Conservation (phyloP, 768 basidiomycete genomes). For the Boletus huronensis region DNA sequence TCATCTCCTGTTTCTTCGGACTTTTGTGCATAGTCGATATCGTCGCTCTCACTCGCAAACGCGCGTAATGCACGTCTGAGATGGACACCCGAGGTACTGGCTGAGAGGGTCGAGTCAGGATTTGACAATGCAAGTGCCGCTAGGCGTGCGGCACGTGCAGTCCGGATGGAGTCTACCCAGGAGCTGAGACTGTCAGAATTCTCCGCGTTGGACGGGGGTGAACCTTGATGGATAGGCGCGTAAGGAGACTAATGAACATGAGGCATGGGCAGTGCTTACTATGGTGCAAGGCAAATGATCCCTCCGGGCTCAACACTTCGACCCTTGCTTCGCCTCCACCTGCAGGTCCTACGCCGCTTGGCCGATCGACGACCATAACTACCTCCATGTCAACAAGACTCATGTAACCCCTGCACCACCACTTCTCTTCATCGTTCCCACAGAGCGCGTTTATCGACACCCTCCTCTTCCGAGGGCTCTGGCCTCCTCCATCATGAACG, state of each 20-base stretch:
- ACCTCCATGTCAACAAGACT: conserved; percentile 76
- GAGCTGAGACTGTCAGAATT: conserved; percentile 38
- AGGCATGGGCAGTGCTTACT: conserved; percentile 37
- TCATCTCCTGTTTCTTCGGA: conserved; percentile 40
- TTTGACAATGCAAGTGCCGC: conserved; percentile 65
- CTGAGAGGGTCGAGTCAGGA: conserved; percentile 79
- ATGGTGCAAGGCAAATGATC: conserved; percentile 72
- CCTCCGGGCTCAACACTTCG: conserved; percentile 74
- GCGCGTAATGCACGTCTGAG: conserved; percentile 72
- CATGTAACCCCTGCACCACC: conserved; percentile 67
- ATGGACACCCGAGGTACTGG: conserved; percentile 72
- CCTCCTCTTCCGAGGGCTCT: conserved; percentile 17
- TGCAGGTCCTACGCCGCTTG: conserved; percentile 10
- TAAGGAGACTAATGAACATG: neutral
- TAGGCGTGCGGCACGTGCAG: conserved; percentile 69
- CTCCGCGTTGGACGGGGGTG: neutral
- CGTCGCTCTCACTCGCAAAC: conserved; percentile 46
- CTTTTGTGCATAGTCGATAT: conserved; percentile 38
- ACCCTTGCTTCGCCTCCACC: conserved; percentile 50
- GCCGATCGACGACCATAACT: conserved; percentile 44
- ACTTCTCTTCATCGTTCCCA: conserved; percentile 56
- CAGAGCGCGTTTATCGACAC: conserved; percentile 20
- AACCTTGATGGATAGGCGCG: neutral
- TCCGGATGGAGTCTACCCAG: conserved; percentile 66
- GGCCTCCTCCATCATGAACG: conserved; percentile 15